phyloP scores from a whole-genome alignment of 257 asterid genomes.

The Ehretia macrophylla region DNA sequence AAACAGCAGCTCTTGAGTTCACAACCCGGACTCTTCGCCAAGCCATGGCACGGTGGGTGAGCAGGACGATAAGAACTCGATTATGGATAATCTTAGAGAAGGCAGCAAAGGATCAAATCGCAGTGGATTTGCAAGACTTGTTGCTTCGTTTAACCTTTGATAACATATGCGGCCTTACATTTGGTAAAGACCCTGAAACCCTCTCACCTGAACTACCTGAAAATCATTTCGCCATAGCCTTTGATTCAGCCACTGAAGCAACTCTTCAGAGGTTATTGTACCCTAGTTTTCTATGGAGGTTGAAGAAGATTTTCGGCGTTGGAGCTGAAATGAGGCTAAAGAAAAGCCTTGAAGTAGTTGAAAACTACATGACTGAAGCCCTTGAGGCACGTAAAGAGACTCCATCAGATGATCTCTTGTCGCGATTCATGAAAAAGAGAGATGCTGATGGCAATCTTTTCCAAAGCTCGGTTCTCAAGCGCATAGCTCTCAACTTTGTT shows the following conservation, averaged over 20 bases:
- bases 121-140: conserved; percentile 8
- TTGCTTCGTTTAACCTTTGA: conserved; percentile 7
- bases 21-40: conserved; percentile 7
- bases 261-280: conserved; percentile 1
- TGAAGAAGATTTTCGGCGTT: neutral
- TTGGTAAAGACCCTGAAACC: conserved; percentile 5
- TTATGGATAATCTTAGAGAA: neutral
- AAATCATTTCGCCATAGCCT: neutral
- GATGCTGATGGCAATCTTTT: neutral
- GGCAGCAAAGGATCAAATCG: neutral
- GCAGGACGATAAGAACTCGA: conserved; percentile 1
- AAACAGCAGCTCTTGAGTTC: conserved; percentile 10
- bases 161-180: conserved; percentile 12
- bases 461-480: neutral
- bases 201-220: neutral
- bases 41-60: conserved; percentile 11
- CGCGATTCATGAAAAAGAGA: conserved; percentile 5
- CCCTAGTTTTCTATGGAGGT: conserved; percentile 9
- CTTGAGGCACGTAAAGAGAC: neutral
- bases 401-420: conserved; percentile 2
- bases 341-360: neutral
- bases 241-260: conserved; percentile 10
- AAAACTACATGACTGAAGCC: conserved; percentile 1
- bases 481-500: neutral
- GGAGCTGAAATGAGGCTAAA: neutral